A percentile compares a stretch with the other conserved stretches of the same genome.
phyloP scores from a whole-genome alignment of 768 basidiomycete genomes.

The Suillus clintonianus region DNA sequence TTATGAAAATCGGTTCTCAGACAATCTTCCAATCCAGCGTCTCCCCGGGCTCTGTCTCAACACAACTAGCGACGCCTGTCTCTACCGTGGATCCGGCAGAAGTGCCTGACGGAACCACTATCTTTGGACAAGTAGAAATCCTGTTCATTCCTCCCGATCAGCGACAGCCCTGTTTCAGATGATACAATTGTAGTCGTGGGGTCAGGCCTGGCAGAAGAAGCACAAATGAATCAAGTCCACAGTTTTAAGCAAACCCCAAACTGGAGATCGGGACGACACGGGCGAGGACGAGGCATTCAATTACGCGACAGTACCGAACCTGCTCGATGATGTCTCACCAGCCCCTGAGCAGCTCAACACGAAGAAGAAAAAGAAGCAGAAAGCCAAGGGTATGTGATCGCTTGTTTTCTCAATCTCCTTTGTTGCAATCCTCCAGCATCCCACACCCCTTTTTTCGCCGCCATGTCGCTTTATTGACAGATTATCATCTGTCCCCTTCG shows the following conservation, averaged over 20 bases:
- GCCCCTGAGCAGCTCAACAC: conserved; percentile 31
- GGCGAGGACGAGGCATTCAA: conserved; percentile 60
- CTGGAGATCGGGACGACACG: too few species aligned
- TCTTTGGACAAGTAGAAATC: conserved; percentile 56
- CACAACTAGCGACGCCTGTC: too few species aligned
- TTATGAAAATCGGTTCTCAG: too few species aligned
- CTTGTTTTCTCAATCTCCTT: neutral
- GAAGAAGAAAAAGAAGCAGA: conserved; percentile 54
- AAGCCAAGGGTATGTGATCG: conserved; percentile 40
- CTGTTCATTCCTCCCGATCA: conserved; percentile 74
- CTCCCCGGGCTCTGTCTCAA: too few species aligned
- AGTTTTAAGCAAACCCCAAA: conserved; percentile 10
- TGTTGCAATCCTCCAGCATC: neutral
- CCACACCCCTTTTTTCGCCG: too few species aligned
- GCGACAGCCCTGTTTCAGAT: conserved; percentile 47
- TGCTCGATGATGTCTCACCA: conserved; percentile 59
- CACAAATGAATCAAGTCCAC: conserved; percentile 52
- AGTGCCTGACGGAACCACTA: neutral
- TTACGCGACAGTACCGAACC: conserved; percentile 67
- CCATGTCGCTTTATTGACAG: too few species aligned
- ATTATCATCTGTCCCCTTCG: too few species aligned
- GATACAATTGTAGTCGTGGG: conserved; percentile 76
- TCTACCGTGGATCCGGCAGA: too few species aligned
- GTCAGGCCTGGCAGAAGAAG: conserved; percentile 64
- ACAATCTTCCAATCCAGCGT: too few species aligned